Base-by-base conservation (phyloP, 306 rosid genomes). In the Sechiopsis laciniata region DNA sequence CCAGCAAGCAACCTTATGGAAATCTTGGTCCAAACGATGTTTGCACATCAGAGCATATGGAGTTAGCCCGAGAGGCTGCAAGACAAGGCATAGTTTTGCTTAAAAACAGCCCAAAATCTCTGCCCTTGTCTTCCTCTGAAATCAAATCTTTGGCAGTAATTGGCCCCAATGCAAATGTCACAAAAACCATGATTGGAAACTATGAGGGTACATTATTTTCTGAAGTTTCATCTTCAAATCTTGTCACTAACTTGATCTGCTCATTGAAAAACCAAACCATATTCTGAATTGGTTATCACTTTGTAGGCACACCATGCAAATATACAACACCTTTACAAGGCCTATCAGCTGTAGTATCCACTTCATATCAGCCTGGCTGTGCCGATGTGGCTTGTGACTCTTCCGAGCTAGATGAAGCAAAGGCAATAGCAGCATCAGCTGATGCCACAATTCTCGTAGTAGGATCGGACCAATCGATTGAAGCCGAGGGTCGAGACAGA, bases 61-160 rank as follows among this genome's bases (percentile, higher is more conserved):
- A 89, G 57, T 84, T 91, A 8, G 96, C 97, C 10, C 90, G 90
- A 5, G 99, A 95, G 78, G 80, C 99, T 1, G 99, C 99, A 0
- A 84, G 99, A 55, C 99, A 95, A 84, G 99, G 99, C 37, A 95
- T 89, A 78, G 99, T 95, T 76, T 50, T 95, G 86, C 97, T 95
- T 16, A 95, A 91, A 75, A 95, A 95, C 76, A 58, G 71, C 80
- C 81, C 85, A 14, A 83, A 80, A 11, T 88, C 87, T 11, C 74
- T 95, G 58, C 99, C 99, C 62, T 84, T 95, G 37, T 81, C 90
- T 58, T 78, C 89, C 67, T 77, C 88, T 61, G 50, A 85, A 85
- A 82, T 95, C 74, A 86, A 95, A 76, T 83, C 90, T 26, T 81
- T 95, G 80, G 99, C 97, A 9, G 96, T 95, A 40, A 87, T 95